Evolutionary conservation across 306 rosid genomes (phyloP).

Genomic region (Lathyrus tuberosus): DNA sequence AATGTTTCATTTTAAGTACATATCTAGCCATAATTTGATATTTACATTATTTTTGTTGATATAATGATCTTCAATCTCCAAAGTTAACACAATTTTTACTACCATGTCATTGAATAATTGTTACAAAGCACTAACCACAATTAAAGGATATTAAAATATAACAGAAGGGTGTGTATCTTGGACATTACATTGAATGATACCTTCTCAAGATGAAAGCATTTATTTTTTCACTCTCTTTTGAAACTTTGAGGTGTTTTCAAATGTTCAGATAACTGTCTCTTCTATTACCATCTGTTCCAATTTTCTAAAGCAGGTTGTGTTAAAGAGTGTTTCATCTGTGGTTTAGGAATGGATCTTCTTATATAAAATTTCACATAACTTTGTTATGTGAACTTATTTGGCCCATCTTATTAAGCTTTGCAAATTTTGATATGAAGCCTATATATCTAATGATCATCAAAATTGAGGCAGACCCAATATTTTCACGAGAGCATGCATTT

Average conservation of each 20-base stretch:
- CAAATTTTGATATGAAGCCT: constrained; percentile 1
- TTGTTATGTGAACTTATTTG: background rate
- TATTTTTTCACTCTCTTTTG: constrained; percentile 12
- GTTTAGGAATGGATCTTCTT: constrained; percentile 8
- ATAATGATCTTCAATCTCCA: too few species aligned
- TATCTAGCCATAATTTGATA: too few species aligned
- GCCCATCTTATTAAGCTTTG: background rate
- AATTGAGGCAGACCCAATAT: background rate
- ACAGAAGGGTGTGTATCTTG: too few species aligned
- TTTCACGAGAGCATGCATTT: background rate
- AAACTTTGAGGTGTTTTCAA: too few species aligned
- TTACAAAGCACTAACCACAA: too few species aligned
- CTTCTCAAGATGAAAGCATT: constrained; percentile 3
- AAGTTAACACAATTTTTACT: too few species aligned
- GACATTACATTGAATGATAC: too few species aligned
- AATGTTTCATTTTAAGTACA: too few species aligned
- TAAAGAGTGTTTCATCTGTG: constrained; percentile 27
- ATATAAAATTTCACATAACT: background rate
- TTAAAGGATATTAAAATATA: too few species aligned
- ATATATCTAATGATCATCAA: constrained; percentile 7
- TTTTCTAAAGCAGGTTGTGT: constrained; percentile 27
- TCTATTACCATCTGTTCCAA: constrained; percentile 19
- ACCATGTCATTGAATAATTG: too few species aligned
- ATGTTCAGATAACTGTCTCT: constrained; percentile 19
- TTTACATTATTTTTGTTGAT: too few species aligned